phyloP scores from a whole-genome alignment of 805 yeast species.

The Candida ulmi region DNA sequence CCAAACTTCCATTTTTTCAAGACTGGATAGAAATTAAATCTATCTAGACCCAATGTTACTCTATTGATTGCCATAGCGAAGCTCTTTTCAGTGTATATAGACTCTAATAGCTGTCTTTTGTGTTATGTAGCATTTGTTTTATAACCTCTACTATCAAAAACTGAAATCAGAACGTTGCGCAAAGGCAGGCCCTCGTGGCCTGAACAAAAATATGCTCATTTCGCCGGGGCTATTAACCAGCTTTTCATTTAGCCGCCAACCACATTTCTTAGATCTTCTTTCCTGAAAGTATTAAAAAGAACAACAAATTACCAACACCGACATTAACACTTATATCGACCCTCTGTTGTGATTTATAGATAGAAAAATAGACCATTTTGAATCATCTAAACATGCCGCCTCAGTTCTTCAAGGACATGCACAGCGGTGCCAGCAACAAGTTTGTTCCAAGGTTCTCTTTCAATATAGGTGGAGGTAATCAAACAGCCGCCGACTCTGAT shows the following conservation, averaged over 20 bases:
- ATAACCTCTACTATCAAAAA: too few relatives aligned
- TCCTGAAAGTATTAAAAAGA: too few relatives aligned
- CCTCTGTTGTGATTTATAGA: not conserved
- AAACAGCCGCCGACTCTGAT: constrained; percentile 6
- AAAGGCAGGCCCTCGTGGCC: too few relatives aligned
- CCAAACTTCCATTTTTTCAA: constrained; percentile 34
- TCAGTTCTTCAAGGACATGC: constrained; percentile 22
- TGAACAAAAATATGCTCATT: too few relatives aligned
- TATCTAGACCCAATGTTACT: constrained; percentile 20
- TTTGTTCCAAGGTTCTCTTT: constrained; percentile 20
- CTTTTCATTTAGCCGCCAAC: too few relatives aligned
- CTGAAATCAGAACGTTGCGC: too few relatives aligned
- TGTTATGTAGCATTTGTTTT: too few relatives aligned
- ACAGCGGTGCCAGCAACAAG: constrained; percentile 14
- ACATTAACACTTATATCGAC: not conserved
- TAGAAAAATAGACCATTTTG: not conserved
- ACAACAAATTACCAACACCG: too few relatives aligned
- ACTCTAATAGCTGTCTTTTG: too few relatives aligned
- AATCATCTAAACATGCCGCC: constrained; percentile 18
- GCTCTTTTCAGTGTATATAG: too few relatives aligned
- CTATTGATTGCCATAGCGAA: constrained; percentile 25
- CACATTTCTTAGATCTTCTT: too few relatives aligned
- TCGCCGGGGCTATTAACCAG: too few relatives aligned
- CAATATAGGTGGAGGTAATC: constrained; percentile 10
- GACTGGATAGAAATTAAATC: constrained; percentile 15